Conservation (phyloP, 73 alveolate genomes). For the Tetrahymena borealis region DNA sequence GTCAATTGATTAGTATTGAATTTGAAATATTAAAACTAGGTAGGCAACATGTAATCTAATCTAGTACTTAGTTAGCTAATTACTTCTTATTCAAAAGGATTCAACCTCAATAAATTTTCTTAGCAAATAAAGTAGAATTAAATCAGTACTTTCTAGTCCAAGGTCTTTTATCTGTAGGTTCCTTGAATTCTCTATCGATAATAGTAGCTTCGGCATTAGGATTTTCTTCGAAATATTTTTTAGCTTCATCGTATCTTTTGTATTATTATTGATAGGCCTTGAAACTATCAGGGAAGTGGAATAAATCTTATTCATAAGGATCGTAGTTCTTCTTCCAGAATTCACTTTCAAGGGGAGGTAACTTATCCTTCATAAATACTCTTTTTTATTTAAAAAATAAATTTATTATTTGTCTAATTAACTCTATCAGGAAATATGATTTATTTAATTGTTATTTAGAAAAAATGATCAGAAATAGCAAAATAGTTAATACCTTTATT, state of each 20-base stretch:
- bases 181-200: constrained; percentile 2
- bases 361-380: constrained; percentile 23
- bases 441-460: not conserved
- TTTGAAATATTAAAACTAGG: not conserved
- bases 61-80: not conserved
- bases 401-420: too few species aligned
- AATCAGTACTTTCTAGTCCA: constrained; percentile 45
- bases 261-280: not conserved
- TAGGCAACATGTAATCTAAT: not conserved
- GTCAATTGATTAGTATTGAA: not conserved
- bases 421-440: too few species aligned
- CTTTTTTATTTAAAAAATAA: not conserved
- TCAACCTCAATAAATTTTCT: not conserved
- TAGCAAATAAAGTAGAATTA: not conserved
- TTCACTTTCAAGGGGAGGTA: constrained; percentile 20
- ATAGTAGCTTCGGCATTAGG: constrained; percentile 33
- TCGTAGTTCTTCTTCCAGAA: constrained; percentile 2
- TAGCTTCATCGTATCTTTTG: constrained; percentile 41
- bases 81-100: not conserved
- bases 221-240: constrained; percentile 25
- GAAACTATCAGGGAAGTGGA: constrained; percentile 28
- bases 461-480: not conserved
- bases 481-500: not conserved
- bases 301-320: constrained; percentile 34
- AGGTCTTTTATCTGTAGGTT: constrained; percentile 24